Evolutionary conservation across 2,329 filamentous ascomycete species (phyloP), one percentile per base, ranked within the genome.

Genomic region (Bipolaris sorokiniana): DNA sequence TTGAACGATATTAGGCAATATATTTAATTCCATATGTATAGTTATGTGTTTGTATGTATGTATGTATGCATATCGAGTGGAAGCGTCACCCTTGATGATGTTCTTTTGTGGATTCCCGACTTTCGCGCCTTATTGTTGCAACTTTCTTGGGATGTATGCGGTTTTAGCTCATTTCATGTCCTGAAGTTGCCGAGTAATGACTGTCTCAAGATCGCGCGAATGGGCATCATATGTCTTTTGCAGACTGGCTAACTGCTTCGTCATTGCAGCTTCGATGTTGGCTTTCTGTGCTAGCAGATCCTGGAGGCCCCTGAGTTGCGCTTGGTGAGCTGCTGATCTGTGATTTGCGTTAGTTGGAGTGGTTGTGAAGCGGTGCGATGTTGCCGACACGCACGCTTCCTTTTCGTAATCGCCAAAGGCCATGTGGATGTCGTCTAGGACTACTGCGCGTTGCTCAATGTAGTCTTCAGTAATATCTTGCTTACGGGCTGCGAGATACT

Each of bases 251-350:
- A 71, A 46, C 36, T 64, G 68, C 28, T 48, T 44, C 2, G 47
- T 51, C 66, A 76, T 71, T 6, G 55, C 38, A n/a, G 59, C 51
- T 54, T 75, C 73, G 40, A 75, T 60, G 2, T 59, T 50, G 15
- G 56, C 51, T 44, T 75, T 74, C 33, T 61, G 51, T 7, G 47
- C 51, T 16, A 74, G 44, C 0, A 76, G 64, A 1, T 64, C 48
- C 9, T 61, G 51, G 42, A 76, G 65, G 11, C 64, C 64, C 23
- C 58, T 52, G 34, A 71, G 51, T 51, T 73, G 67, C 7, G 66
- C 64, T 44, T 62, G 20, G 53, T 72, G 64, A 7, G 58, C 61
- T 42, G 61, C 16, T 11, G 57, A 56, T 31, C 72, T 75, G 51
- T n/a, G 18, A 9, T 5, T 15, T 5, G 6, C 9, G 6, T 11